Evolutionary conservation across 805 yeast species (phyloP).

Genomic region (Peterozyma toletana): DNA sequence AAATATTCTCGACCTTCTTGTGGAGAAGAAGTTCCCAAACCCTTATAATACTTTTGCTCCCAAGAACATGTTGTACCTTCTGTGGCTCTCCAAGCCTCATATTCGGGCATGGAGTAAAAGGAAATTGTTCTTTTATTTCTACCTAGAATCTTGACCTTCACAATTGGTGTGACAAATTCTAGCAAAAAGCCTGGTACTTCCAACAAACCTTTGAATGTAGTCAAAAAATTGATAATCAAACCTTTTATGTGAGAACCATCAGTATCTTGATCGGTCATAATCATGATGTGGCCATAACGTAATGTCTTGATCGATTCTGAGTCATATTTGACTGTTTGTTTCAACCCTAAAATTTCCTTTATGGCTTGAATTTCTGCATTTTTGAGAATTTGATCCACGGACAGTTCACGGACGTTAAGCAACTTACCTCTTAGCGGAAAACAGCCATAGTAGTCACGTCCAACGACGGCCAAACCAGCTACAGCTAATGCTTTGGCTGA

Average conservation of each 20-base stretch:
- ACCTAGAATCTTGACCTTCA: slow-evolving; percentile 76
- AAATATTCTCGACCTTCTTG: slow-evolving; percentile 86
- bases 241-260: slow-evolving; percentile 99
- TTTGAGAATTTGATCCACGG: slow-evolving; percentile 89
- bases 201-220: slow-evolving; percentile 89
- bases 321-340: slow-evolving; percentile 77
- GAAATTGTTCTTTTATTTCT: slow-evolving; percentile 49
- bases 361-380: slow-evolving; percentile 93
- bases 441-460: slow-evolving; percentile 91
- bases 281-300: slow-evolving; percentile 95
- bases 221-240: slow-evolving; percentile 80
- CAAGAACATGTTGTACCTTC: slow-evolving; percentile 73
- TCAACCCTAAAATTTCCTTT: slow-evolving; percentile 91
- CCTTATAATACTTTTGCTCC: slow-evolving; percentile 95
- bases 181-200: slow-evolving; percentile 86
- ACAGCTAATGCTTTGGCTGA: slow-evolving; percentile 91
- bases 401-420: slow-evolving; percentile 92
- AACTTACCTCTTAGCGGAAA: slow-evolving; percentile 94
- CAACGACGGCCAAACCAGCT: slow-evolving; percentile 90
- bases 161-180: slow-evolving; percentile 95
- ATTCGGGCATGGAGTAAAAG: slow-evolving; percentile 93
- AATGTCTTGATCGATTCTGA: slow-evolving; percentile 57
- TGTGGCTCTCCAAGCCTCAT: slow-evolving; percentile 84
- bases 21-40: slow-evolving; percentile 91
- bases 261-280: slow-evolving; percentile 99